Evolutionary conservation across 1,284 basidiomycete species (phyloP).

Genomic region (Cryptococcus deneoformans): DNA sequence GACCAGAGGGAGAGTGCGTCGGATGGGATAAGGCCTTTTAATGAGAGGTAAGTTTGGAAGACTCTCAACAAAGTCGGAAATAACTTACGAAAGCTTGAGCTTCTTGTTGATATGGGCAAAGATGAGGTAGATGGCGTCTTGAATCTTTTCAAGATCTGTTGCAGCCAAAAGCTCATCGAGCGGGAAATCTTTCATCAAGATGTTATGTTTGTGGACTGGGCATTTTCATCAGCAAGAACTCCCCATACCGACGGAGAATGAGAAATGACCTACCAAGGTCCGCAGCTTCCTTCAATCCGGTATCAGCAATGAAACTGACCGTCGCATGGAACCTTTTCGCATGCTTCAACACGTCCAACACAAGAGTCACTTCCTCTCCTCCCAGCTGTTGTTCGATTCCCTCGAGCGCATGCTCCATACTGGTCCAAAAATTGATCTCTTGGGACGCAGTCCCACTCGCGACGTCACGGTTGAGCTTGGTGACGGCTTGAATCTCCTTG

Average conservation of each 20-base stretch:
- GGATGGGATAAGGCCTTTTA: conserved; percentile 78
- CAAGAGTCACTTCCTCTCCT: conserved; percentile 89
- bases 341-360: conserved; percentile 91
- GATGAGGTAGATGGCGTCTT: conserved; percentile 81
- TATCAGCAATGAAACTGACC: conserved; percentile 97
- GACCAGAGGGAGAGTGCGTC: conserved; percentile 89
- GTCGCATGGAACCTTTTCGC: conserved; percentile 98
- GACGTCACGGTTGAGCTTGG: conserved; percentile 91
- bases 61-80: neutral
- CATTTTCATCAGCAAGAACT: neutral
- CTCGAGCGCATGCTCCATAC: conserved; percentile 88
- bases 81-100: conserved; percentile 67
- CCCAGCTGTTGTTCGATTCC: conserved; percentile 87
- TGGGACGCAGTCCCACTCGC: conserved; percentile 93
- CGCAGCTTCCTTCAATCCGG: conserved; percentile 88
- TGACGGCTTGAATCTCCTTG: conserved; percentile 95
- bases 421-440: conserved; percentile 99
- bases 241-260: neutral
- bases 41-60: neutral
- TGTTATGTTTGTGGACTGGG: conserved; percentile 92
- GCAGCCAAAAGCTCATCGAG: conserved; percentile 94
- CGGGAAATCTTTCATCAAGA: conserved; percentile 98
- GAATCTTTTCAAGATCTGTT: conserved; percentile 91
- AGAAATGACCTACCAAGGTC: conserved; percentile 64
- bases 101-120: conserved; percentile 96